Base-by-base conservation (phyloP, 2,329 filamentous ascomycete species). In the Penicillium nordicum region DNA sequence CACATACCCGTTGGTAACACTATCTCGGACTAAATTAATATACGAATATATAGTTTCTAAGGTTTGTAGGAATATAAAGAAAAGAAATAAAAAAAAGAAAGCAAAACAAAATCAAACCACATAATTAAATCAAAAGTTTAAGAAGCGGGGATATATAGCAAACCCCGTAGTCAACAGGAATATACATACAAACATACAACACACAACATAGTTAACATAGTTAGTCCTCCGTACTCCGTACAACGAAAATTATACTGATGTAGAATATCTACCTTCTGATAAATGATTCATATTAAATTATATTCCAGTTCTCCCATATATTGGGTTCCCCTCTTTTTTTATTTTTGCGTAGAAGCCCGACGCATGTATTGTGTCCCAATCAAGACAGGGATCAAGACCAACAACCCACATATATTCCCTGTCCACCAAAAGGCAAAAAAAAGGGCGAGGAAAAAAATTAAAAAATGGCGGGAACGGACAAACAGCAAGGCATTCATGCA, bases 321-420 rank as follows among this genome's bases (percentile, higher is more conserved):
- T 40, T 53, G 27, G 27, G 14, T 44, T 42, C 41, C 53, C 53
- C 41, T 49, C 41, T 40, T 50, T 40, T 50, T 32, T 34, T 49
- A 27, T 40, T 40, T 41, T 27, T 32, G 21, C 21, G 29, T 52
- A 55, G 50, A 53, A 53, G 53, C 53, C 53, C 34, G 48, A 55
- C 48, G 48, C 36, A 55, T 55, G 53, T 52, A 52, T 30, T 36
- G 53, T 52, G 53, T 55, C 53, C 53, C 48, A 52, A 55, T 46
- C 48, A 44, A 52, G 44, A 46, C 53, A 55, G 42, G 48, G 48
- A 55, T 55, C 47, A 44, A 27, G 25, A 14, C 30, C 18, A 41
- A 12, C 32, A 41, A 12, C 32, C 43, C 18, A 45, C 18, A 34
- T 8, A 32, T 52, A 29, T 52, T 30, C 43, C 32, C 43, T 47